Percentiles rank a stretch among this genome's conserved stretches.
Conservation (phyloP, 2,329 filamentous ascomycete species). For the Phaeosphaeria sp. region DNA sequence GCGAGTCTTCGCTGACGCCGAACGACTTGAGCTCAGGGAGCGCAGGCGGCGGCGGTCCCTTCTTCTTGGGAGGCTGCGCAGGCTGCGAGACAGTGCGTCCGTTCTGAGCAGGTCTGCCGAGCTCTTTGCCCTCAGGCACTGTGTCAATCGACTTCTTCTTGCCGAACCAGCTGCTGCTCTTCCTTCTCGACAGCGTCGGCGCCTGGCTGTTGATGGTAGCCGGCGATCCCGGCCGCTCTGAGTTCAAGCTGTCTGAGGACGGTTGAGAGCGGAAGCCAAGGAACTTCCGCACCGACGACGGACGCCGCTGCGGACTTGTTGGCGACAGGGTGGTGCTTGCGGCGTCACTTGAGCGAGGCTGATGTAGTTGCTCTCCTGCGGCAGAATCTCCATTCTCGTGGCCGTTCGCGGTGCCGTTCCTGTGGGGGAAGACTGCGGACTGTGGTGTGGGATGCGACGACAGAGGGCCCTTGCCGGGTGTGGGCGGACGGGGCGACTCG, state of each 20-base stretch:
- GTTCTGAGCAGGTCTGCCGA: conserved; percentile 25
- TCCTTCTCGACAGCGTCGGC: conserved; percentile 42
- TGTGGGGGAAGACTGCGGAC: conserved; percentile 33
- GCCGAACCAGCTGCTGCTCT: conserved; percentile 51
- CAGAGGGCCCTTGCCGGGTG: conserved; percentile 48
- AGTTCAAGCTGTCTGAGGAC: conserved; percentile 45
- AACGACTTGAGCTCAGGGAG: conserved; percentile 48
- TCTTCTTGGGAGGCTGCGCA: conserved; percentile 28
- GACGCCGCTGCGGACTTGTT: conserved; percentile 43
- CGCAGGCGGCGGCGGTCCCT: conserved; percentile 49
- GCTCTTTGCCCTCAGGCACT: conserved; percentile 43
- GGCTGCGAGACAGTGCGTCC: conserved; percentile 25
- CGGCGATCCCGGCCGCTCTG: conserved; percentile 46
- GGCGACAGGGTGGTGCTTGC: conserved; percentile 37
- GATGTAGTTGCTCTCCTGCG: conserved; percentile 20
- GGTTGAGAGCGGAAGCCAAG: conserved; percentile 47
- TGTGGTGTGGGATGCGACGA: conserved; percentile 51
- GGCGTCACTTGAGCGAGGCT: conserved; percentile 38
- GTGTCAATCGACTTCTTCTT: conserved; percentile 45
- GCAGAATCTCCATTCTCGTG: conserved; percentile 20
- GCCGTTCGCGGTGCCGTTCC: conserved; percentile 23
- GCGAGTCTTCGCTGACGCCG: conserved; percentile 43
- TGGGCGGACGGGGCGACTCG: conserved; percentile 47
- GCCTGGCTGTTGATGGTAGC: conserved; percentile 42
- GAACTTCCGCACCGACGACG: conserved; percentile 51